Percentiles rank a stretch among this genome's conserved stretches.
These are phyloP conservation scores for Coemansia sp. DNA, from an alignment of 371 early-diverging fungal genomes.

Conservation along the genomic window DNA sequence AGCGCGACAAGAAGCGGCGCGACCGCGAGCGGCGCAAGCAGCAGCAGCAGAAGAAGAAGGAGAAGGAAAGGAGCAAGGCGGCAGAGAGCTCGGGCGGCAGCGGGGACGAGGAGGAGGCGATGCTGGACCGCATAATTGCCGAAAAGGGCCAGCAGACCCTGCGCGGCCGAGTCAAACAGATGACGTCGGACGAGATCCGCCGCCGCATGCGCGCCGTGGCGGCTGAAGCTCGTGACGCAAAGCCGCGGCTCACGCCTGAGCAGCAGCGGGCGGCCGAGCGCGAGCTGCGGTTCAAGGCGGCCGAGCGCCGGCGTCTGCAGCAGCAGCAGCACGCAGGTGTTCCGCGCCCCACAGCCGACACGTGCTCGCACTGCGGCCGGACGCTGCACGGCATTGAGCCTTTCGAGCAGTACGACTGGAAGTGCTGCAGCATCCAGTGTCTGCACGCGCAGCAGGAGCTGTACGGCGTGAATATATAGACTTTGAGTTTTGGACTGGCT, in stretches of 20 bases:
- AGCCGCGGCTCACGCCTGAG: conserved; percentile 67
- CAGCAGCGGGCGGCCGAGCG: conserved; percentile 74
- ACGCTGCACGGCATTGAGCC: conserved; percentile 46
- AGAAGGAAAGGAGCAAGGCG: conserved; percentile 7
- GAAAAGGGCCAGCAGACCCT: conserved; percentile 31
- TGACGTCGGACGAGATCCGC: conserved; percentile 27
- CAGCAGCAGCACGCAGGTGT: background rate
- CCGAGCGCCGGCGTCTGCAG: conserved; percentile 60
- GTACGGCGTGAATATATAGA: conserved; percentile 5
- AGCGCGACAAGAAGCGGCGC: conserved; percentile 58
- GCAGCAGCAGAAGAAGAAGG: conserved; percentile 11
- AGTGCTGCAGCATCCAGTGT: conserved; percentile 44
- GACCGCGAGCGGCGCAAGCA: conserved; percentile 4
- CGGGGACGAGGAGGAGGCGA: conserved; percentile 4
- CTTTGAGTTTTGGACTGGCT: background rate
- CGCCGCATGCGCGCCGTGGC: conserved; percentile 37
- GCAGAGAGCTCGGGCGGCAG: background rate
- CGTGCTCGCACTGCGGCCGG: conserved; percentile 52
- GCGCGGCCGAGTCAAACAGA: conserved; percentile 11
- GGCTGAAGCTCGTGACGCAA: conserved; percentile 1
- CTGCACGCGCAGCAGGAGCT: conserved; percentile 29
- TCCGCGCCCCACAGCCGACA: conserved; percentile 20
- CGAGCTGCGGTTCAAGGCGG: conserved; percentile 79
- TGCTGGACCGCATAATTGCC: conserved; percentile 23
- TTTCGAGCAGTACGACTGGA: conserved; percentile 55